Base-by-base conservation (phyloP, 371 early-diverging fungal genomes). In the Saksenaea vasiformis region DNA sequence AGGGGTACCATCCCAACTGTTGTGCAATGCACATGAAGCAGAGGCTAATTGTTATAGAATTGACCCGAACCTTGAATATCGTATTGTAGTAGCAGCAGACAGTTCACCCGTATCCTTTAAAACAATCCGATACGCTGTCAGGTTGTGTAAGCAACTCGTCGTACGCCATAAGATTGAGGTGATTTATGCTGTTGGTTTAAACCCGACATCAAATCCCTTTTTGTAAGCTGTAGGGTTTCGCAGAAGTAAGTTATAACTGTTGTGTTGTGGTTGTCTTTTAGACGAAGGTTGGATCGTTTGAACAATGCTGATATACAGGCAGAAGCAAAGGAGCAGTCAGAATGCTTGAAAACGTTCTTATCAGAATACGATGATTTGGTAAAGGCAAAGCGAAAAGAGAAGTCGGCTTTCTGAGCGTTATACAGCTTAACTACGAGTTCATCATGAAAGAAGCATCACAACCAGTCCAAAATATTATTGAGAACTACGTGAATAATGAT, bases 11-110 rank as follows among this genome's bases (percentile, higher is more conserved):
- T 47, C 10, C 10, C 8, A 4, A 47, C 22, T 5, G 22, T 8
- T 22, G 22, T 0, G 9, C 51, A 47, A 19, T 47, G 22, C 10
- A 11, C 51, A 31, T 22, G 22, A 22, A 22, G 24, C 22, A 22
- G 5, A 22, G 11, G 51, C 22, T 47, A 22, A 47, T 47, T n/a
- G 10, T 10, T 5, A 5, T 22, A 47, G 51, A 22, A 47, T 2
- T 22, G 24, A 22, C 9, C 51, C 51, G 2, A 22, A 17, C 22
- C 22, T 22, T 17, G 51, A 47, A 24, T 73, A 58, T 53, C 70
- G 65, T 41, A 65, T 76, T 51, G 57, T 76, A 17, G 70, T 76
- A 13, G 72, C 76, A 27, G 72, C 61, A 14, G 72, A 76, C 43
- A 64, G 64, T 28, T 67, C 76, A 2, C 31, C 54, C 15, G 53